Evolutionary conservation across 2,329 filamentous ascomycete genomes (phyloP), one percentile per base, ranked within the genome.

Genomic region (Colletotrichum eremochloae): DNA sequence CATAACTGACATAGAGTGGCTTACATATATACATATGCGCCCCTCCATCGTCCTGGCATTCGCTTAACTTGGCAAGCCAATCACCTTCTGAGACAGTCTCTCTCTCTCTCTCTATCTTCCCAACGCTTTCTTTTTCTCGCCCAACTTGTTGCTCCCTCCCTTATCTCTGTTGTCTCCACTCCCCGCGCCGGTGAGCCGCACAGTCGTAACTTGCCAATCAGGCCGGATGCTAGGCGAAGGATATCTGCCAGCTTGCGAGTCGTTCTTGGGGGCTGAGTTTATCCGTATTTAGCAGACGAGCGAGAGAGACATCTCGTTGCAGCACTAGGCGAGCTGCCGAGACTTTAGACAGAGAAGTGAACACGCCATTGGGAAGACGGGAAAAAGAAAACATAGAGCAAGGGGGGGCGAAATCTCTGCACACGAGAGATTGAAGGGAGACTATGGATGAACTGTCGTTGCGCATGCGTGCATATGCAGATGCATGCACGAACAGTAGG

Each of bases 41-140:
- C 48, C 44, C 60, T 44, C 60, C n/a, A 29, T 63, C n/a, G 38
- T 33, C 48, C 60, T 36, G 14, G 44, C 20, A 24, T n/a, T 53
- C 61, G 48, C 31, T 42, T 48, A 11, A 18, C 24, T 56, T 24
- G 9, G 53, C 20, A 7, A 7, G 5, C 33, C n/a, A 44, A 33
- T 40, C 8, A 42, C 11, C 48, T 29, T 55, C 48, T 42, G 11
- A 42, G 48, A 53, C 36, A 55, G 61, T 38, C 61, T 42, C 46
- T 6, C 14, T 48, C 46, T 36, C 36, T 20, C 3, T 14, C 44
- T 20, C 46, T 2, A 24, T 24, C 46, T 2, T 1, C n/a, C 9
- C 44, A n/a, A 14, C 61, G 14, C 36, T 63, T 55, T 63, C 61
- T 63, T 63, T 63, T n/a, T 63, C 48, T 33, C 36, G 50, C 18